These are phyloP conservation scores for Verbascum thapsus DNA, from an alignment of 257 asterid species.

Conservation along the genomic window DNA sequence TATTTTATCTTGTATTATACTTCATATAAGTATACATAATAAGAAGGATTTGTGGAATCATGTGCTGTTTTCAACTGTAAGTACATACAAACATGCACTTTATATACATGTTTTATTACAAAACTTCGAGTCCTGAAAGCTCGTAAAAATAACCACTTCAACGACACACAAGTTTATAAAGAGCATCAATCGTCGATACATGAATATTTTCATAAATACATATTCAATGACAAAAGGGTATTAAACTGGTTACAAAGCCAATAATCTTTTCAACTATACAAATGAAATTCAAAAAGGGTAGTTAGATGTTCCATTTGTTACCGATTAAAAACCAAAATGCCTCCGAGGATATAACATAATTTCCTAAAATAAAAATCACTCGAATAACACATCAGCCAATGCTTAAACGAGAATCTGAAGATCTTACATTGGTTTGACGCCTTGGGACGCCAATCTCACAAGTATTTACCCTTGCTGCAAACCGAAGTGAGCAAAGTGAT, in stretches of 20 bases:
- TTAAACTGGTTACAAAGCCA: conserved; percentile 43
- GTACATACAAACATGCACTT: too few species aligned
- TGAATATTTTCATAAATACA: conserved; percentile 30
- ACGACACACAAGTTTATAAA: too few species aligned
- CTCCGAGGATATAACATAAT: conserved; percentile 36
- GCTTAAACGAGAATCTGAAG: conserved; percentile 79
- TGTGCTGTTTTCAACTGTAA: too few species aligned
- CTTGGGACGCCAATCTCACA: conserved; percentile 96
- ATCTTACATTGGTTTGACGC: conserved; percentile 79
- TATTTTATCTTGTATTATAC: too few species aligned
- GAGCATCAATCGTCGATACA: conserved; percentile 12
- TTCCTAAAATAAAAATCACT: conserved; percentile 29
- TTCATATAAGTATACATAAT: too few species aligned
- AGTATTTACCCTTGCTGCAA: conserved; percentile 91
- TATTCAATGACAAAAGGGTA: conserved; percentile 26
- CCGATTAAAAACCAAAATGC: conserved; percentile 42
- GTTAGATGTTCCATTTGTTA: conserved; percentile 44
- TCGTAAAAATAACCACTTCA: too few species aligned
- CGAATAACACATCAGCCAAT: conserved; percentile 53
- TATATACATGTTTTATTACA: too few species aligned
- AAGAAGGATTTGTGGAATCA: too few species aligned
- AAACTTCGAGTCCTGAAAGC: too few species aligned
- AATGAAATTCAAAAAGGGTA: conserved; percentile 44
- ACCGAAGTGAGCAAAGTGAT: conserved; percentile 91
- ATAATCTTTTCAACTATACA: conserved; percentile 55